phyloP scores from a whole-genome alignment of 208 protist genomes.

The Porcisia hertigi region DNA sequence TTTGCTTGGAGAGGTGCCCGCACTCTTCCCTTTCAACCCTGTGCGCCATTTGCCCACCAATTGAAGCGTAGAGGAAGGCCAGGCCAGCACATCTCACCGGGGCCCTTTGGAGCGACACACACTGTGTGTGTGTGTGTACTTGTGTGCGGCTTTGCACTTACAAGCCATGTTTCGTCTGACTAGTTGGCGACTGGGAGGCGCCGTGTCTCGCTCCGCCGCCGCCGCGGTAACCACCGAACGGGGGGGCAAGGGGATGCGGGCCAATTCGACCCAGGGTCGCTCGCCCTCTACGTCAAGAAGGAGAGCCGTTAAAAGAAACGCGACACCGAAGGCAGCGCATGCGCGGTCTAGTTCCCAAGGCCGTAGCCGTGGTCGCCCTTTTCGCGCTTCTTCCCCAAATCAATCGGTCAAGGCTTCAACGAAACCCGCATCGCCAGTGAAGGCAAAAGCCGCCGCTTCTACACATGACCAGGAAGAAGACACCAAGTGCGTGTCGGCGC shows the following conservation, averaged over 20 bases:
- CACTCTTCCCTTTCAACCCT: neutral
- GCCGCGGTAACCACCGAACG: neutral
- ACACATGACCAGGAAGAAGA: neutral
- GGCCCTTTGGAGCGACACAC: neutral
- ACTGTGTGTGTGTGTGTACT: neutral
- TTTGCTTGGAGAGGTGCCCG: neutral
- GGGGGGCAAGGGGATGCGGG: neutral
- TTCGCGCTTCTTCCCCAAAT: neutral
- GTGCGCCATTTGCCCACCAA: neutral
- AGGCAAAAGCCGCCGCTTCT: neutral
- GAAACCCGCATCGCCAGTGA: neutral
- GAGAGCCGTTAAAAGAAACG: constrained; percentile 1
- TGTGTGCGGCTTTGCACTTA: neutral
- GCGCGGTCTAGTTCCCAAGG: constrained; percentile 3
- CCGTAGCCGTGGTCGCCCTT: neutral
- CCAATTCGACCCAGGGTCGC: neutral
- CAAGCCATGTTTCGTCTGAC: constrained; percentile 1
- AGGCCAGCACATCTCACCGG: neutral
- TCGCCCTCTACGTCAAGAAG: neutral
- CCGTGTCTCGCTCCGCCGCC: constrained; percentile 1
- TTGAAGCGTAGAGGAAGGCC: neutral
- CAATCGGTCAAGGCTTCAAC: neutral
- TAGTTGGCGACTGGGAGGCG: constrained; percentile 3
- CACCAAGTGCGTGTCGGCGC: constrained; percentile 11
- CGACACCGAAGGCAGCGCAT: constrained; percentile 2